A percentile compares a stretch with the other conserved stretches of the same genome.
Evolutionary conservation across 306 rosid species (phyloP).

Genomic region (Potentilla sterilis): DNA sequence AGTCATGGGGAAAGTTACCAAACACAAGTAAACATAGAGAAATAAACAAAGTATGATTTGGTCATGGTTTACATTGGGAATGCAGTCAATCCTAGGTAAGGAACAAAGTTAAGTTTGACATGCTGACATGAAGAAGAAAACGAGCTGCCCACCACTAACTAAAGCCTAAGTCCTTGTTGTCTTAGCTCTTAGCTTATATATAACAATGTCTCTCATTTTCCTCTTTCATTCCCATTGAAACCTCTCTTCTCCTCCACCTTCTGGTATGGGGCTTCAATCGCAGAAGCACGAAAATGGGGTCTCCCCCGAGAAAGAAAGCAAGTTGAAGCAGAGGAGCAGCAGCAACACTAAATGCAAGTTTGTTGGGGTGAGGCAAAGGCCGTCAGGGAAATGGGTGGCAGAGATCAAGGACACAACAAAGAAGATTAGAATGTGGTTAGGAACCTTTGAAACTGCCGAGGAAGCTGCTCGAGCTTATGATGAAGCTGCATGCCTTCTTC

Average conservation of each 20-base stretch:
- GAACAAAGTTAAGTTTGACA: conserved; percentile 14
- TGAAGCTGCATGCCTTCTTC: conserved; percentile 73
- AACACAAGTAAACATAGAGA: conserved; percentile 13
- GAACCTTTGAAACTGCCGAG: conserved; percentile 71
- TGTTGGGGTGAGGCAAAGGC: conserved; percentile 83
- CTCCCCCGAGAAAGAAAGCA: conserved; percentile 26
- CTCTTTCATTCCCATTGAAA: neutral
- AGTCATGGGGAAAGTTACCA: neutral
- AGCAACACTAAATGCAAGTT: conserved; percentile 38
- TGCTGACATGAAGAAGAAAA: conserved; percentile 36
- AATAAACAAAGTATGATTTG: conserved; percentile 18
- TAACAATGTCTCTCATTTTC: neutral
- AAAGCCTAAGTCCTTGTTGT: conserved; percentile 3
- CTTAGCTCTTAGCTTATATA: neutral
- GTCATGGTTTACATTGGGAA: conserved; percentile 14
- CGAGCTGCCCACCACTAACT: conserved; percentile 70
- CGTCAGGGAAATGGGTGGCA: conserved; percentile 92
- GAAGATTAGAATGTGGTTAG: conserved; percentile 85
- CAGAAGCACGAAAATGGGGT: conserved; percentile 24
- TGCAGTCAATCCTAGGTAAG: conserved; percentile 9
- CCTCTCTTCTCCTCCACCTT: neutral
- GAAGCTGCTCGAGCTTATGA: conserved; percentile 91
- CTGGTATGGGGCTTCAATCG: conserved; percentile 25
- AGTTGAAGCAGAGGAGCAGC: conserved; percentile 25
- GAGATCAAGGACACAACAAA: conserved; percentile 85